phyloP scores from a whole-genome alignment of 1,284 basidiomycete genomes.

The Mycosarcoma mackinlayi region DNA sequence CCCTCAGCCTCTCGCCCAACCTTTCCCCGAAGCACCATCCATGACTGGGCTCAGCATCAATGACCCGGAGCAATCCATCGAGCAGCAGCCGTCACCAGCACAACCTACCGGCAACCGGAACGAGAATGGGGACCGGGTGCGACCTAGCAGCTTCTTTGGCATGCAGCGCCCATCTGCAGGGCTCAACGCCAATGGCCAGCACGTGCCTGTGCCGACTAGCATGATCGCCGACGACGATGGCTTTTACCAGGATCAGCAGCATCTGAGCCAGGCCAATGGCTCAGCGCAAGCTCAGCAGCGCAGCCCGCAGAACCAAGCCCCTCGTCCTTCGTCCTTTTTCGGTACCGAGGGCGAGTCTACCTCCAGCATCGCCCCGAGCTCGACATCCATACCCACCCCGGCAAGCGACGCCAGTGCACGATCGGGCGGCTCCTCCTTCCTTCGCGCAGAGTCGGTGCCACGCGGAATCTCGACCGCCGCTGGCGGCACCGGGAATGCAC shows the following conservation, averaged over 20 bases:
- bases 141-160: slow-evolving; percentile 59
- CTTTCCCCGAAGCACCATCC: slow-evolving; percentile 12
- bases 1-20: slow-evolving; percentile 10
- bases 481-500: slow-evolving; percentile 53
- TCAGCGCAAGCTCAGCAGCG: slow-evolving; percentile 22
- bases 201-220: slow-evolving; percentile 34
- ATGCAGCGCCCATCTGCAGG: slow-evolving; percentile 54
- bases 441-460: slow-evolving; percentile 25
- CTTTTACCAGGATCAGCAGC: slow-evolving; percentile 41
- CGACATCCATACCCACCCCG: slow-evolving; percentile 4
- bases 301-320: slow-evolving; percentile 15
- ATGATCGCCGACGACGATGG: slow-evolving; percentile 37
- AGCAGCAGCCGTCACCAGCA: slow-evolving; percentile 9
- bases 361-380: slow-evolving; percentile 19
- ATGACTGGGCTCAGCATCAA: slow-evolving; percentile 24
- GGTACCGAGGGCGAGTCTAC: slow-evolving; percentile 26
- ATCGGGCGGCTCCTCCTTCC: slow-evolving; percentile 23
- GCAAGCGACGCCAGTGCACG: slow-evolving; percentile 14
- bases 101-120: slow-evolving; percentile 11
- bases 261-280: slow-evolving; percentile 28
- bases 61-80: slow-evolving; percentile 11
- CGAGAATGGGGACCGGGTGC: slow-evolving; percentile 22
- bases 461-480: slow-evolving; percentile 56
- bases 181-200: slow-evolving; percentile 41
- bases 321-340: slow-evolving; percentile 55